phyloP scores from a whole-genome alignment of 176 grass and related monocot genomes.

The Musa schizocarpa region DNA sequence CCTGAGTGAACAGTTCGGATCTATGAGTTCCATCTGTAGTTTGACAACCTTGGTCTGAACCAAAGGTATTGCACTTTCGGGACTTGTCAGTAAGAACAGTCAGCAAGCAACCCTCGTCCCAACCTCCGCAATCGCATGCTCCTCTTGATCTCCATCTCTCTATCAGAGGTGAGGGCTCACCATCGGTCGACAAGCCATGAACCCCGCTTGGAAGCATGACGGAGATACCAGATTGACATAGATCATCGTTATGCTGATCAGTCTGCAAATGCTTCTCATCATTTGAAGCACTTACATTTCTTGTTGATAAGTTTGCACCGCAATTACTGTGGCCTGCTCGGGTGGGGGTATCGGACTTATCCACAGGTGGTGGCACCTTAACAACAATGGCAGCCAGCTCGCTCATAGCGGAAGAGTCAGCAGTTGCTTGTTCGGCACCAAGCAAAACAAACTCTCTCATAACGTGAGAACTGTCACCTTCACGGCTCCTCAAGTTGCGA shows the following conservation, averaged over 20 bases:
- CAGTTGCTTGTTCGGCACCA: conserved; percentile 46
- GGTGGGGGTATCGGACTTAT: conserved; percentile 27
- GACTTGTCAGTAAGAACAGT: conserved; percentile 39
- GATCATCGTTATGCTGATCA: conserved; percentile 24
- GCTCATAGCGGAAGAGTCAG: conserved; percentile 31
- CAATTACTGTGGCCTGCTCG: not conserved
- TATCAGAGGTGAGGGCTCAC: conserved; percentile 58
- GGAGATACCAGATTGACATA: conserved; percentile 22
- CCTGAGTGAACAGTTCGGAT: conserved; percentile 70
- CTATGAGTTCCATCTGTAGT: conserved; percentile 39
- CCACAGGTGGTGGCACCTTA: conserved; percentile 19
- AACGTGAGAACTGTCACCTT: conserved; percentile 22
- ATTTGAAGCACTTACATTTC: conserved; percentile 22
- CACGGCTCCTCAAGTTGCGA: conserved; percentile 35
- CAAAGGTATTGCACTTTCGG: conserved; percentile 16
- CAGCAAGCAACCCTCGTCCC: conserved; percentile 88
- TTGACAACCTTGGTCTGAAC: conserved; percentile 21
- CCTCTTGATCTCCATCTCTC: conserved; percentile 84
- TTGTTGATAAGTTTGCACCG: not conserved
- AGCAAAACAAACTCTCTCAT: conserved; percentile 76
- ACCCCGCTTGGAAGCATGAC: conserved; percentile 76
- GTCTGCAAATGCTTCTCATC: conserved; percentile 24
- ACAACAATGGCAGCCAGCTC: conserved; percentile 70
- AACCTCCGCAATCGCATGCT: conserved; percentile 87
- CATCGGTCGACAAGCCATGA: conserved; percentile 52